Evolutionary conservation across 1,139 yeast species (phyloP).

Genomic region (Kurtzmaniella quercitrusa): DNA sequence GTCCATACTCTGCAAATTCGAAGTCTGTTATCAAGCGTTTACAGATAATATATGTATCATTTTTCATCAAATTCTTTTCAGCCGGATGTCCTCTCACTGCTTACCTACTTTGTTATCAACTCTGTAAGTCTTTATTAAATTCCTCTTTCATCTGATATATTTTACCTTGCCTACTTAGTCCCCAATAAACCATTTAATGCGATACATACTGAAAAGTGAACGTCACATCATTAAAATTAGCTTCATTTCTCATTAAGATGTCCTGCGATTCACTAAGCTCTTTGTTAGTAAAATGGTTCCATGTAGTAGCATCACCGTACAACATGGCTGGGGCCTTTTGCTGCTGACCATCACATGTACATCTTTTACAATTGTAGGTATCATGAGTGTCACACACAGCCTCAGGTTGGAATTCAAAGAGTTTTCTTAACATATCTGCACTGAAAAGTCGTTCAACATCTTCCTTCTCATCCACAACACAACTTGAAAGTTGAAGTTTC

Average conservation of each 20-base stretch:
- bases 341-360: conserved; percentile 58
- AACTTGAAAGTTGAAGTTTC: conserved; percentile 87
- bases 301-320: conserved; percentile 95
- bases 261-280: conserved; percentile 69
- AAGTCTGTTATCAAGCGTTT: too few relatives aligned
- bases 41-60: too few relatives aligned
- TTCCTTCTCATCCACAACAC: conserved; percentile 95
- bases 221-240: conserved; percentile 62
- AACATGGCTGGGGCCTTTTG: conserved; percentile 79
- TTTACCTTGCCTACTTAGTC: too few relatives aligned
- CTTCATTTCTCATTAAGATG: conserved; percentile 69
- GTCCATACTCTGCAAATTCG: too few relatives aligned
- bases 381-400: conserved; percentile 91
- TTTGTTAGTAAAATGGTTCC: conserved; percentile 82
- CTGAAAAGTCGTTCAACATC: conserved; percentile 92
- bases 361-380: conserved; percentile 83
- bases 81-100: too few relatives aligned
- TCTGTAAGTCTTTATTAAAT: too few relatives aligned
- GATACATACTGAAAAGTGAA: conserved; percentile 93
- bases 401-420: conserved; percentile 65
- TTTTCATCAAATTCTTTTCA: too few relatives aligned
- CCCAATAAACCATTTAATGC: conserved; percentile 37
- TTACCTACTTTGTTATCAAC: too few relatives aligned
- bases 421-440: conserved; percentile 69
- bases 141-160: too few relatives aligned